These are phyloP conservation scores for Pogostemon cablin DNA, from an alignment of 257 asterid species.

Conservation along the genomic window DNA sequence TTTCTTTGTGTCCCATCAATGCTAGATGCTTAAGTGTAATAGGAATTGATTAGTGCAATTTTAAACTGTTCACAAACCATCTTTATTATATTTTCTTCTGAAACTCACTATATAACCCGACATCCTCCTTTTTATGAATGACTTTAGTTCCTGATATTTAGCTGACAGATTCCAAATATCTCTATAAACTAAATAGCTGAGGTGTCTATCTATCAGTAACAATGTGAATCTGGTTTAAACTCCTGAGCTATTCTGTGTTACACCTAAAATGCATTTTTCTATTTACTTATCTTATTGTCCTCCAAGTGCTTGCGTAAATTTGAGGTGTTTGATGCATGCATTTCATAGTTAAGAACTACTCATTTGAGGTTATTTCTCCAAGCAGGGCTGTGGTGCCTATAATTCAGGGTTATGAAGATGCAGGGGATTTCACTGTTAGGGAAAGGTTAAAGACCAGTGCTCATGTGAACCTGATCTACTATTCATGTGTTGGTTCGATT, in stretches of 20 bases:
- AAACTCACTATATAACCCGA: neutral
- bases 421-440: conserved; percentile 73
- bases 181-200: conserved; percentile 4
- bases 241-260: no score
- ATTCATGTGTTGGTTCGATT: conserved; percentile 55
- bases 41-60: neutral
- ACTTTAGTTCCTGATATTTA: neutral
- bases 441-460: conserved; percentile 75
- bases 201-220: neutral
- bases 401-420: conserved; percentile 89
- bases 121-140: conserved; percentile 6
- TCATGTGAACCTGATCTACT: conserved; percentile 69
- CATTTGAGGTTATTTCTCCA: conserved; percentile 54
- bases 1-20: conserved; percentile 9
- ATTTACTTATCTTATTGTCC: neutral
- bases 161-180: conserved; percentile 1
- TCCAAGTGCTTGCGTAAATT: conserved; percentile 1
- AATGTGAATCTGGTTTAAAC: no score
- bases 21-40: conserved; percentile 5
- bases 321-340: conserved; percentile 4
- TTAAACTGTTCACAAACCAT: neutral
- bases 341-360: conserved; percentile 13
- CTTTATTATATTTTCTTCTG: conserved; percentile 14
- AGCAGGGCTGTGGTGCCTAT: conserved; percentile 90
- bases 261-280: neutral